These are phyloP conservation scores for Mycena epipterygia DNA, from an alignment of 768 basidiomycete genomes.

Conservation along the genomic window DNA sequence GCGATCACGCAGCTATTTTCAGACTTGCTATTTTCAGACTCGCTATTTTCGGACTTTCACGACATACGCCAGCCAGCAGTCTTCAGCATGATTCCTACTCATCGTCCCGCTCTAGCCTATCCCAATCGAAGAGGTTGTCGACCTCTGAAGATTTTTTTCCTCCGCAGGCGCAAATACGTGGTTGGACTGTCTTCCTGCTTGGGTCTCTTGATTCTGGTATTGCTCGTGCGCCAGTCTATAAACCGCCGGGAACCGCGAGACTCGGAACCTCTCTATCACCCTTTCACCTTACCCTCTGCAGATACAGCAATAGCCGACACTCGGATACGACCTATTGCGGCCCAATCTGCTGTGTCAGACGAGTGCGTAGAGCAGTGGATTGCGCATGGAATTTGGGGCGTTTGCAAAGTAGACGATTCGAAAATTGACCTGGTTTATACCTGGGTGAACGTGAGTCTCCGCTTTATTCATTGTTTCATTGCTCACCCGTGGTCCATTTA, in stretches of 20 bases:
- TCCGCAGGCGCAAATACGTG: slow-evolving; percentile 4
- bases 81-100: slow-evolving; percentile 3
- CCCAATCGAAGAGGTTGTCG: slow-evolving; percentile 17
- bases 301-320: slow-evolving; percentile 7
- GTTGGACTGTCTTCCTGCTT: not conserved
- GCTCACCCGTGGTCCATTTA: not conserved
- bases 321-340: not conserved
- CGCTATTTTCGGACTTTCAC: too few relatives aligned
- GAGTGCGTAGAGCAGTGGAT: slow-evolving; percentile 23
- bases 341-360: slow-evolving; percentile 8
- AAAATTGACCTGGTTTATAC: slow-evolving; percentile 22
- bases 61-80: too few relatives aligned
- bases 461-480: not conserved
- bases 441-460: slow-evolving; percentile 26
- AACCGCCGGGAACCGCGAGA: not conserved
- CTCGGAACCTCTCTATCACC: slow-evolving; percentile 15
- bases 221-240: not conserved
- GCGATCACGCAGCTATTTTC: too few relatives aligned
- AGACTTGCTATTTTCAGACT: too few relatives aligned
- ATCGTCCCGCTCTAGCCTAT: slow-evolving; percentile 5
- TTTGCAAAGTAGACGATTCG: slow-evolving; percentile 12
- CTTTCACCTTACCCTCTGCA: slow-evolving; percentile 8
- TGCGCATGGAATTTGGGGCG: slow-evolving; percentile 13
- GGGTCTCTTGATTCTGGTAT: too few relatives aligned
- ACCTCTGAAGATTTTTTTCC: not conserved